Evolutionary conservation across 2,329 filamentous ascomycete species (phyloP).

Genomic region (Acephala macrosclerotiorum): DNA sequence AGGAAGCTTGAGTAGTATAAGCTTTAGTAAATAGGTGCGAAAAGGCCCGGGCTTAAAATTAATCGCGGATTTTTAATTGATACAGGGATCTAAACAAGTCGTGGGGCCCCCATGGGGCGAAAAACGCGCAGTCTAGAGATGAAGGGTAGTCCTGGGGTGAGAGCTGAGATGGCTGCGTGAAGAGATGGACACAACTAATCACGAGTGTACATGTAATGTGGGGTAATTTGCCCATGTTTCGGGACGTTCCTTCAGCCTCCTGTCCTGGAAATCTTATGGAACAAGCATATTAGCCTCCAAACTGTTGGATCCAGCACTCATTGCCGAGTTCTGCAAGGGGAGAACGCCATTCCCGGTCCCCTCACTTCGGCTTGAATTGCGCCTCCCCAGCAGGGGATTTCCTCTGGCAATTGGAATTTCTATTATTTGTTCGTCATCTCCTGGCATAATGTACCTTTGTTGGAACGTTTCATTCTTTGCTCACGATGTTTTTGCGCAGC

Average conservation of each 20-base stretch:
- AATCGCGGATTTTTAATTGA: too few relatives aligned
- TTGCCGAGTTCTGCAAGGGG: background rate
- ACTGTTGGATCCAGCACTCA: background rate
- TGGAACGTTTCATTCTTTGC: background rate
- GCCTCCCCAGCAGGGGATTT: background rate
- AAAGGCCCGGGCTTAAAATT: too few relatives aligned
- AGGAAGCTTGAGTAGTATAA: too few relatives aligned
- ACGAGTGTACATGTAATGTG: background rate
- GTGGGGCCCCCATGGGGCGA: too few relatives aligned
- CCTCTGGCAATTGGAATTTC: too few relatives aligned
- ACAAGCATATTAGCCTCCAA: background rate
- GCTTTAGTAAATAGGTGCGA: too few relatives aligned
- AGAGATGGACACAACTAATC: background rate
- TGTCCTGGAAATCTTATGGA: slow-evolving; percentile 1
- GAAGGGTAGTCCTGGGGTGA: background rate
- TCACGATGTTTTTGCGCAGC: background rate
- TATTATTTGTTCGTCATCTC: background rate
- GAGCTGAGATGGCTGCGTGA: background rate
- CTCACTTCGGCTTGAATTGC: background rate
- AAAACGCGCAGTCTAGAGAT: background rate
- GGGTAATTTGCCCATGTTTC: background rate
- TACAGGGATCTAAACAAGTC: too few relatives aligned
- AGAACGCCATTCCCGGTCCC: background rate
- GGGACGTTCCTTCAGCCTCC: background rate
- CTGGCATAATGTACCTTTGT: slow-evolving; percentile 1